Percentiles rank a stretch among this genome's conserved stretches.
These are phyloP conservation scores for Rhipidocladum racemiflorum DNA, from an alignment of 176 grass and related monocot species.

Conservation along the genomic window DNA sequence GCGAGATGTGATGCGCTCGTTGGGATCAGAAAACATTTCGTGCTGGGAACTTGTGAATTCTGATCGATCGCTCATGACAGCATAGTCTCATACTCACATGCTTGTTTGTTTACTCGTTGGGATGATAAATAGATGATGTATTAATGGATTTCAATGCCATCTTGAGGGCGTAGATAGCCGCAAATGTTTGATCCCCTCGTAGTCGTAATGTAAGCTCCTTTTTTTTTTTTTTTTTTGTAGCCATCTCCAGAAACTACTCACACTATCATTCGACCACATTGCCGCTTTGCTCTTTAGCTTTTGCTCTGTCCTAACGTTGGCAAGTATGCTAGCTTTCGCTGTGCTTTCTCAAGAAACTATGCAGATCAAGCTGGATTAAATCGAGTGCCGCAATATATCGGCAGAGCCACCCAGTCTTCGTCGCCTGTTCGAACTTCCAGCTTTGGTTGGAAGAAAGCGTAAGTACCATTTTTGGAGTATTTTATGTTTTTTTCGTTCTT, in stretches of 20 bases:
- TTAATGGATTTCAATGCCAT: not conserved
- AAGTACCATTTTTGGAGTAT: not conserved
- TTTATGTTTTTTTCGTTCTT: not conserved
- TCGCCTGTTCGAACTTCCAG: not conserved
- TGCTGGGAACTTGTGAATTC: not conserved
- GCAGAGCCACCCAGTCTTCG: not conserved
- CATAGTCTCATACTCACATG: not conserved
- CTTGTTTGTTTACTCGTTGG: not conserved
- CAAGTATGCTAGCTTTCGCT: not conserved
- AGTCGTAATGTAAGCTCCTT: not conserved
- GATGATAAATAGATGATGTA: not conserved
- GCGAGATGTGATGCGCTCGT: slow-evolving; percentile 22
- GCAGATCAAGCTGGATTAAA: slow-evolving; percentile 13
- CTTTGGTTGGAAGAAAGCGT: not conserved
- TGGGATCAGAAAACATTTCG: slow-evolving; percentile 30
- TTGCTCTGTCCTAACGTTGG: slow-evolving; percentile 27
- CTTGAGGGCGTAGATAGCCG: not conserved
- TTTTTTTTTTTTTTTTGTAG: no score
- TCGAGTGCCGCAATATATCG: not conserved
- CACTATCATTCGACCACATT: slow-evolving; percentile 34
- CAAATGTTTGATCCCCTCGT: not conserved
- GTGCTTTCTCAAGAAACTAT: slow-evolving; percentile 47
- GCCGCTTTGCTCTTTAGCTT: slow-evolving; percentile 46
- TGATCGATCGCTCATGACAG: not conserved
- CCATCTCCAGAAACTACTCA: slow-evolving; percentile 31